Conservation (phyloP, 73 alveolate species). For the Diophrys appendiculata region DNA sequence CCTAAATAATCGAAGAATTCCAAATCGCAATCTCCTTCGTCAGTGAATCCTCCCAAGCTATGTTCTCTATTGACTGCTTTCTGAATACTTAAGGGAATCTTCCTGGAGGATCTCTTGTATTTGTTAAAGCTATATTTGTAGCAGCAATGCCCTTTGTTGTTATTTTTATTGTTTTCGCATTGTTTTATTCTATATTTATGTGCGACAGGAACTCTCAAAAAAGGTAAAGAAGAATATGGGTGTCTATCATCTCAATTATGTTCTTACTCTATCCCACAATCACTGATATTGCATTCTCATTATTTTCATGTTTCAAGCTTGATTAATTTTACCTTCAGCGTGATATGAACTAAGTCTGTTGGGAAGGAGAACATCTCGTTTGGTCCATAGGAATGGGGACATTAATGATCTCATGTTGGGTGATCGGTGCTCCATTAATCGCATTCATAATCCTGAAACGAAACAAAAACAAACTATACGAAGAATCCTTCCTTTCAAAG, state of each 20-base stretch:
- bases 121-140: too few relatives aligned
- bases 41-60: conserved; percentile 27
- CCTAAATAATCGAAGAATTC: conserved; percentile 15
- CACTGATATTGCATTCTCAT: conserved; percentile 29
- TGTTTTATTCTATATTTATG: too few relatives aligned
- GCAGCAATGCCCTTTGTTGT: too few relatives aligned
- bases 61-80: conserved; percentile 59
- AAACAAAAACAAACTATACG: not conserved
- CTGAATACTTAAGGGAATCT: not conserved
- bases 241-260: conserved; percentile 23
- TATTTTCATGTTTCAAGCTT: too few relatives aligned
- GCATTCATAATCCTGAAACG: not conserved
- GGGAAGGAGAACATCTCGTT: too few relatives aligned
- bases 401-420: not conserved
- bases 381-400: too few relatives aligned
- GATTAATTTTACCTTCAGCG: too few relatives aligned
- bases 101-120: too few relatives aligned
- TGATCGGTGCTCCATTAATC: conserved; percentile 12
- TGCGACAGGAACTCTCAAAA: too few relatives aligned
- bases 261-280: conserved; percentile 38
- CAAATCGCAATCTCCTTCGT: conserved; percentile 14
- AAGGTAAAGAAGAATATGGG: conserved; percentile 15
- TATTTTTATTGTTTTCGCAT: too few relatives aligned
- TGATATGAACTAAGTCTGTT: too few relatives aligned
- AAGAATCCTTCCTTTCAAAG: not conserved